Evolutionary conservation across 2,329 filamentous ascomycete species (phyloP), one percentile per base, ranked within the genome.

Genomic region (Cyphellophora attinorum): DNA sequence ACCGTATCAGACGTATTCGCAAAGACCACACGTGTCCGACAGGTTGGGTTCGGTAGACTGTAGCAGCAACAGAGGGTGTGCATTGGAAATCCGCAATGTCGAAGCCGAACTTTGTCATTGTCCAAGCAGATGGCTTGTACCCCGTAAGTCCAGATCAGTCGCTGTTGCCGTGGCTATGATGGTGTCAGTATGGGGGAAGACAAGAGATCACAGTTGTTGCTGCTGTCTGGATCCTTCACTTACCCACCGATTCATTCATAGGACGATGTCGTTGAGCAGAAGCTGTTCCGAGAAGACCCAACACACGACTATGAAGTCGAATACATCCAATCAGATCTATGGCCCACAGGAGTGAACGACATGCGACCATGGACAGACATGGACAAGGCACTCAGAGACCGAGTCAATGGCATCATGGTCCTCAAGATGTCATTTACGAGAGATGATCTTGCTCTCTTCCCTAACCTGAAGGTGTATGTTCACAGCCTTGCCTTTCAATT

Each of bases 111-210:
- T 47, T 40, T 33, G 45, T 40, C 16, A 45, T 47, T 30, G 40
- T 47, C 10, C 45, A 47, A 28, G 45, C 45, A 11, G 45, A 47
- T 21, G 45, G 45, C 12, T 35, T 47, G 11, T 47, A 47, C 31
- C 40, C 45, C 11, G 45, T 45, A 42, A 14, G 33, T 17, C 19
- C 10, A 6, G n/a, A 6, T 5, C 13, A 18, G 11, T 29, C 3
- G 6, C 16, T 14, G 19, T 17, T 12, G 12, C 13, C 3, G 15
- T 14, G 15, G 8, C 18, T 21, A 12, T 37, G 19, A 19, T 17
- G 4, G 27, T 15, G n/a, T 19, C 18, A 16, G 8, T 3, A 14
- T 16, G 12, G n/a, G n/a, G 15, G 11, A 12, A 35, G 29, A 11
- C 15, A 18, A 17, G 16, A n/a, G 6, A 14, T 21, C 12, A 18